Evolutionary conservation across 2,329 filamentous ascomycete genomes (phyloP).

Genomic region (Penicillium corylophilum): DNA sequence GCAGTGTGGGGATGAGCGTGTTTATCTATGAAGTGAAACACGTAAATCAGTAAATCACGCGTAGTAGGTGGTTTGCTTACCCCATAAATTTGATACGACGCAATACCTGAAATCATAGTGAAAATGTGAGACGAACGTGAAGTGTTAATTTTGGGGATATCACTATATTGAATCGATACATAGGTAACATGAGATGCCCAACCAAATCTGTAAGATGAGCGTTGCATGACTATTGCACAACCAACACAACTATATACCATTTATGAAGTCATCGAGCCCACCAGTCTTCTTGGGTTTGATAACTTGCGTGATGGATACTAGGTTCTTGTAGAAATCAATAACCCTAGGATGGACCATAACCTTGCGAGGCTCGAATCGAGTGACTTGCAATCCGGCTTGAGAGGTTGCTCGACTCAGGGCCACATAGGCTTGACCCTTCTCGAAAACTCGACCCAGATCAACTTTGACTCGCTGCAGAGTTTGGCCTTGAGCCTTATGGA

Average conservation of each 20-base stretch:
- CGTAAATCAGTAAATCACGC: not conserved
- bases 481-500: conserved; percentile 97
- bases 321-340: conserved; percentile 76
- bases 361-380: conserved; percentile 83
- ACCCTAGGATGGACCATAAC: conserved; percentile 94
- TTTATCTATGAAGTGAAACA: not conserved
- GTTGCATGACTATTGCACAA: conserved; percentile 1
- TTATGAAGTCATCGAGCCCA: conserved; percentile 41
- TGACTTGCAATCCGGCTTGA: conserved; percentile 81
- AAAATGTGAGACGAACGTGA: not conserved
- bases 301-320: conserved; percentile 69
- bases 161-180: conserved; percentile 5
- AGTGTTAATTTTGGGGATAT: conserved; percentile 2
- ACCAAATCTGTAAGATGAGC: not conserved
- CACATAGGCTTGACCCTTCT: conserved; percentile 97
- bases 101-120: too few relatives aligned
- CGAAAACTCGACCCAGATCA: conserved; percentile 86
- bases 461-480: conserved; percentile 93
- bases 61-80: not conserved
- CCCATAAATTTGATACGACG: not conserved
- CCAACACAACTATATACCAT: conserved; percentile 44
- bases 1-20: conserved; percentile 4
- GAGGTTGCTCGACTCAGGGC: conserved; percentile 89
- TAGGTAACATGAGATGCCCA: not conserved
- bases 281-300: conserved; percentile 29